Evolutionary conservation across 192 early-diverging fungal species (phyloP).

Genomic region (Ramicandelaber brevisporus): DNA sequence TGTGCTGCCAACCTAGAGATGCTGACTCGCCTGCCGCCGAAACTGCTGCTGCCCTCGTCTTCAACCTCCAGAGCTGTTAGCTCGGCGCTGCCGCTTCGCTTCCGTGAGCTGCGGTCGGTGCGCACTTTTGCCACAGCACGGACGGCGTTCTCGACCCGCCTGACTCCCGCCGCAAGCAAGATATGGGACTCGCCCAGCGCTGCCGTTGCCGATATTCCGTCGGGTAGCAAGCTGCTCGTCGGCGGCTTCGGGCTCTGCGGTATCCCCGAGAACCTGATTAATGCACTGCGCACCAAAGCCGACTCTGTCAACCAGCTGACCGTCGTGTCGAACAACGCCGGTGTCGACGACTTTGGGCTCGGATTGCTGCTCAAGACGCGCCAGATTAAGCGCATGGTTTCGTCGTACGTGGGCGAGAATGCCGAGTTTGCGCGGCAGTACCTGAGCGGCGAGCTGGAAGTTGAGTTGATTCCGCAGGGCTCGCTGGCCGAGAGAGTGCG

Average conservation of each 20-base stretch:
- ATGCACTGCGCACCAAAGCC: conserved; percentile 27
- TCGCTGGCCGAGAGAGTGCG: conserved; percentile 53
- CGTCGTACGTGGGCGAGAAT: conserved; percentile 56
- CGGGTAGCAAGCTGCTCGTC: conserved; percentile 30
- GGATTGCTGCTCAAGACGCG: conserved; percentile 33
- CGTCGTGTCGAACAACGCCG: conserved; percentile 56
- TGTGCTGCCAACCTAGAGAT: no score
- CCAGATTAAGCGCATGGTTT: conserved; percentile 61
- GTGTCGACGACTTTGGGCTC: conserved; percentile 41
- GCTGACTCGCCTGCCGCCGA: no score
- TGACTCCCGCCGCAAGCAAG: no score
- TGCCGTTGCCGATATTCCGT: conserved; percentile 29
- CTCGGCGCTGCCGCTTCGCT: conserved; percentile 3
- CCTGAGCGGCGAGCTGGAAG: conserved; percentile 52
- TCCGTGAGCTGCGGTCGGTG: no score
- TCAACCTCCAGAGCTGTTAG: conserved; percentile 7
- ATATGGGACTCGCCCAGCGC: conserved; percentile 25
- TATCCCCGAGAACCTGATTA: conserved; percentile 53
- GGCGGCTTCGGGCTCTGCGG: conserved; percentile 54
- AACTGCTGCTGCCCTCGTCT: no score
- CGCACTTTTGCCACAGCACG: no score
- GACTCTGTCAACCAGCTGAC: conserved; percentile 37
- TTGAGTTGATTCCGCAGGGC: conserved; percentile 50
- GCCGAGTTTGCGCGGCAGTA: conserved; percentile 61
- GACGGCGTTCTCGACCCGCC: no score